phyloP scores from a whole-genome alignment of 208 protist species.

The Trypanosoma scelopori region DNA sequence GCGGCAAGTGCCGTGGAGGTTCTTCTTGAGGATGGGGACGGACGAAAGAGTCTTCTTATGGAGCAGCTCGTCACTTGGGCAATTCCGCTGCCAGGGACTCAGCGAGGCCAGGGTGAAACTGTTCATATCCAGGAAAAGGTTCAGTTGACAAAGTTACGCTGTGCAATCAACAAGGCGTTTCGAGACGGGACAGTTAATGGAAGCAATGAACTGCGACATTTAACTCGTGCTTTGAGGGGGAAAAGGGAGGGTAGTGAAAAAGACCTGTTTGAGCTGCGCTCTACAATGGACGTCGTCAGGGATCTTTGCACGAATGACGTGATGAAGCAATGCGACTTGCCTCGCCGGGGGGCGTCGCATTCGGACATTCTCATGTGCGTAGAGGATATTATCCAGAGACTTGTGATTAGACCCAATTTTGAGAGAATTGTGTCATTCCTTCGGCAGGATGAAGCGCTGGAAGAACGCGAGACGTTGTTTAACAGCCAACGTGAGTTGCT shows the following conservation, averaged over 20 bases:
- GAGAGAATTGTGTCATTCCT: conserved; percentile 21
- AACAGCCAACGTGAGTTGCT: conserved; percentile 8
- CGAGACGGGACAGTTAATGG: background rate
- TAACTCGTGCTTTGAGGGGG: background rate
- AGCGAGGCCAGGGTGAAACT: background rate
- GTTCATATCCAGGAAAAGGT: background rate
- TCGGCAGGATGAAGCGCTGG: conserved; percentile 4
- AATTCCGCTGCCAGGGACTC: conserved; percentile 17
- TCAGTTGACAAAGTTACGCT: conserved; percentile 1
- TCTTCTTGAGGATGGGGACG: conserved; percentile 11
- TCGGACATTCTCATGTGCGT: conserved; percentile 11
- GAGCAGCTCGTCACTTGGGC: conserved; percentile 9
- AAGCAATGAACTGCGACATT: conserved; percentile 5
- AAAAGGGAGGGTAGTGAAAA: conserved; percentile 12
- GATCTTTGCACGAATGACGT: conserved; percentile 8
- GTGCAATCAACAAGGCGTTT: conserved; percentile 11
- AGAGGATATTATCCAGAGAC: conserved; percentile 20
- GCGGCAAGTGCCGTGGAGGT: conserved; percentile 21
- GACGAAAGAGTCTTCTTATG: conserved; percentile 7
- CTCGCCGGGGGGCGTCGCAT: background rate
- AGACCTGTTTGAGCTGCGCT: conserved; percentile 10
- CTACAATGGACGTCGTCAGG: background rate
- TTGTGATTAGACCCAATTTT: conserved; percentile 24
- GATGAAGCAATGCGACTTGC: background rate
- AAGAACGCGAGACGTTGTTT: conserved; percentile 11